Evolutionary conservation across 805 yeast genomes (phyloP).

Genomic region (Pichia pseudocactophila): DNA sequence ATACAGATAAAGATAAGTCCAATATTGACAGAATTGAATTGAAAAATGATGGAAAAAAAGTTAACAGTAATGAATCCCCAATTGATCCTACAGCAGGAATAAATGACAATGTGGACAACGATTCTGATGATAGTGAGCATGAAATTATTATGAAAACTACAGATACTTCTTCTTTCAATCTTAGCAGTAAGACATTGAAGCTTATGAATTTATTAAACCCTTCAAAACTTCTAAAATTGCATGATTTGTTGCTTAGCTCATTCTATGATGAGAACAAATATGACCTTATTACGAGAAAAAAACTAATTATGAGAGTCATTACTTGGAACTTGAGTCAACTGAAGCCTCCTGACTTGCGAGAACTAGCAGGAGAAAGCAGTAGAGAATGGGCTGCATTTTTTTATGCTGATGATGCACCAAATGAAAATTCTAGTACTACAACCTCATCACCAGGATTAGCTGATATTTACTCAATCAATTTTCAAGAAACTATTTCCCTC

Average conservation of each 20-base stretch:
- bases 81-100: too few relatives aligned
- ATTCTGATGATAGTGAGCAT: neutral
- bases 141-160: neutral
- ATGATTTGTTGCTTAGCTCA: conserved; percentile 9
- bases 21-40: neutral
- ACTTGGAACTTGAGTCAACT: conserved; percentile 33
- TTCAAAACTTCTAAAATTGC: conserved; percentile 19
- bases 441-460: conserved; percentile 6
- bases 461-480: conserved; percentile 34
- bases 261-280: conserved; percentile 10
- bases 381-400: conserved; percentile 10
- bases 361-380: conserved; percentile 5
- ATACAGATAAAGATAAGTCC: neutral
- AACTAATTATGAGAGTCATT: conserved; percentile 20
- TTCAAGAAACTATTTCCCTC: conserved; percentile 45
- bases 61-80: neutral
- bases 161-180: neutral
- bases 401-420: conserved; percentile 8
- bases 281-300: neutral
- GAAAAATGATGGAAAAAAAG: neutral
- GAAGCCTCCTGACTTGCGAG: conserved; percentile 9
- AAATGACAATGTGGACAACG: too few relatives aligned
- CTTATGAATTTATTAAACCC: conserved; percentile 20
- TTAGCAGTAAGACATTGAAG: conserved; percentile 10
- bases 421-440: neutral